Conservation (phyloP, 345 rosid genomes). For the Syzygium grande region DNA sequence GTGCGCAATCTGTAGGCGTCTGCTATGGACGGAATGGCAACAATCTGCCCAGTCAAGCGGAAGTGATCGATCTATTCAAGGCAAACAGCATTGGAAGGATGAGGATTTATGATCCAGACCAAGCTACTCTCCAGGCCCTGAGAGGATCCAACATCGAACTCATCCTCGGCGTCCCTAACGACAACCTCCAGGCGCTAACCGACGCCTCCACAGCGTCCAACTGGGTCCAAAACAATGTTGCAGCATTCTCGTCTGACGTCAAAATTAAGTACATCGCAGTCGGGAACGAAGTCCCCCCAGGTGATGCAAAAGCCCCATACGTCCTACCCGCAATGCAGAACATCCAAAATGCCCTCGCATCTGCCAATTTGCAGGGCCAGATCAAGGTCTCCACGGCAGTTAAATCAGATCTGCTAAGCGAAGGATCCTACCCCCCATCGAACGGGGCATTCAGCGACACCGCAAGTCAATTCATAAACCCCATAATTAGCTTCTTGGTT, state of each 20-base stretch:
- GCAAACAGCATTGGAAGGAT: slow-evolving; percentile 18
- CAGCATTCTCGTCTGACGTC: slow-evolving; percentile 17
- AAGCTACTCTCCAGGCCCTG: slow-evolving; percentile 32
- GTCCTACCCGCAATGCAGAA: slow-evolving; percentile 21
- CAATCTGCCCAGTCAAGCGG: slow-evolving; percentile 20
- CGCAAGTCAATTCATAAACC: slow-evolving; percentile 11
- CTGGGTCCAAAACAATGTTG: slow-evolving; percentile 29
- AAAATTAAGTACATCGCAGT: slow-evolving; percentile 41
- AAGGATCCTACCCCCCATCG: slow-evolving; percentile 21
- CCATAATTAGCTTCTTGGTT: slow-evolving; percentile 14
- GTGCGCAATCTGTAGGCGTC: slow-evolving; percentile 19
- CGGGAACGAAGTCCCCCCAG: slow-evolving; percentile 34
- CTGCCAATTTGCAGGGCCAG: slow-evolving; percentile 6
- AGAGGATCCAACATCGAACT: slow-evolving; percentile 28
- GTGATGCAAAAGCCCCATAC: slow-evolving; percentile 1
- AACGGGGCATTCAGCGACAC: background rate
- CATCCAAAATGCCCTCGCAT: slow-evolving; percentile 7
- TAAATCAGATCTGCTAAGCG: background rate
- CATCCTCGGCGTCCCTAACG: slow-evolving; percentile 20
- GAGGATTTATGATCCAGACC: slow-evolving; percentile 30
- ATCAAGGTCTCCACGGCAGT: slow-evolving; percentile 37
- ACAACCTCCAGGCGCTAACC: slow-evolving; percentile 14
- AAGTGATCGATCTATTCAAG: slow-evolving; percentile 21
- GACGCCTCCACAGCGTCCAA: slow-evolving; percentile 5
- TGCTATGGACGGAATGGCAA: slow-evolving; percentile 32